Percentiles rank a stretch among this genome's conserved stretches.
Conservation (phyloP, 192 early-diverging fungal species). For the Polychytrium aggregatum region DNA sequence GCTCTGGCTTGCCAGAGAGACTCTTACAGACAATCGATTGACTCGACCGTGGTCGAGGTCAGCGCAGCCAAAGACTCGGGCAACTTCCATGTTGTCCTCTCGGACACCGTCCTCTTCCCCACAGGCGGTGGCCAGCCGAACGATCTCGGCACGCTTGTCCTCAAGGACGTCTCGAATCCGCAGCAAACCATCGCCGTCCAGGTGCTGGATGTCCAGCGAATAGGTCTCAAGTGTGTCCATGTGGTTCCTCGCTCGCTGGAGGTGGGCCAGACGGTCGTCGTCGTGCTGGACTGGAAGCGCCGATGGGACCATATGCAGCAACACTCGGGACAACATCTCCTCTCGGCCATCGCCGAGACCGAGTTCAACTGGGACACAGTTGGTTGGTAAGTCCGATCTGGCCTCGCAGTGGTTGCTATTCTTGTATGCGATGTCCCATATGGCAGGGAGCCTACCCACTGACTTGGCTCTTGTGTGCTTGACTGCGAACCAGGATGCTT, state of each 20-base stretch:
- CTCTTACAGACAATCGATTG: too few species aligned
- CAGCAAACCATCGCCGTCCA: constrained; percentile 1
- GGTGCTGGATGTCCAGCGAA: constrained; percentile 45
- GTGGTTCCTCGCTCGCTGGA: constrained; percentile 24
- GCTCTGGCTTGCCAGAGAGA: too few species aligned
- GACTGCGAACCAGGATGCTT: too few species aligned
- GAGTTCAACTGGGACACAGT: constrained; percentile 50
- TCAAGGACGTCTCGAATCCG: not conserved
- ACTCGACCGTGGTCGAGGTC: too few species aligned
- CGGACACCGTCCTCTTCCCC: constrained; percentile 61
- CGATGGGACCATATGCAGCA: constrained; percentile 64
- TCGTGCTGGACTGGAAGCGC: constrained; percentile 52
- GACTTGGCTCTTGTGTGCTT: too few species aligned
- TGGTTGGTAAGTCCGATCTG: too few species aligned
- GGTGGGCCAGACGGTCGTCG: constrained; percentile 20
- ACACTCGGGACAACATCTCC: constrained; percentile 64
- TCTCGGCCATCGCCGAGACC: constrained; percentile 53
- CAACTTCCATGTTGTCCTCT: too few species aligned
- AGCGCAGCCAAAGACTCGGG: too few species aligned
- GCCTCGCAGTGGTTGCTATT: too few species aligned
- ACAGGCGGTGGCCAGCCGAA: constrained; percentile 64
- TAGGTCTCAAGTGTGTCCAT: constrained; percentile 51
- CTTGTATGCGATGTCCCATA: too few species aligned
- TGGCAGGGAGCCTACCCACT: too few species aligned
- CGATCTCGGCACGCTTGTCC: constrained; percentile 47